Percentiles rank a stretch among this genome's conserved stretches.
Evolutionary conservation across 352 stramenopile species (phyloP).

Genomic region (Phytophthora pistaciae): DNA sequence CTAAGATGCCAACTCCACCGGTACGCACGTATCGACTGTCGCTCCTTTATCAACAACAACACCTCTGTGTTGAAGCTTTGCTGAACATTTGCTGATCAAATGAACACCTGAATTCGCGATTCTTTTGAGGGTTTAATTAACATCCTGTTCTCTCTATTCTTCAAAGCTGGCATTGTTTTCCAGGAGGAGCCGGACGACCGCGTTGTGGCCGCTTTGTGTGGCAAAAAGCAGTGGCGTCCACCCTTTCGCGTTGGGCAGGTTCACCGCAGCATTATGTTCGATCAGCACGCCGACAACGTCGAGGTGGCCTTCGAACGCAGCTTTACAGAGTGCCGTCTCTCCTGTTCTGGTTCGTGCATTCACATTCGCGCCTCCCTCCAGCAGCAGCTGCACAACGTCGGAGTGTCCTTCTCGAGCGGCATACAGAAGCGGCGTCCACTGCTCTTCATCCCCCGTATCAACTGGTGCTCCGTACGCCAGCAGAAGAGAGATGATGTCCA

Average conservation of each 20-base stretch:
- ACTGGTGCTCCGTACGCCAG: not conserved
- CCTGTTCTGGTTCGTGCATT: not conserved
- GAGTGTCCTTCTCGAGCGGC: slow-evolving; percentile 1
- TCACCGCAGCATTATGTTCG: not conserved
- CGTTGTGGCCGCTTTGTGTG: not conserved
- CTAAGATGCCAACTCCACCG: not conserved
- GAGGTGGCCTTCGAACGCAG: slow-evolving; percentile 6
- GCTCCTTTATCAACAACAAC: not conserved
- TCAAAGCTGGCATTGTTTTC: slow-evolving; percentile 9
- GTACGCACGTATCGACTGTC: not conserved
- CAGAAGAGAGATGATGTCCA: not conserved
- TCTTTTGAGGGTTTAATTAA: not conserved
- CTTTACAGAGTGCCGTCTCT: slow-evolving; percentile 1
- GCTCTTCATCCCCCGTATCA: not conserved
- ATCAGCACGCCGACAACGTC: not conserved
- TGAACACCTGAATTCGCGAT: not conserved
- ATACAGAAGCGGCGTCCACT: not conserved
- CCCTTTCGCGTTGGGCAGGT: slow-evolving; percentile 1
- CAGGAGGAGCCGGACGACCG: not conserved
- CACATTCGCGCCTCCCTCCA: not conserved
- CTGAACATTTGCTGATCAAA: slow-evolving; percentile 1
- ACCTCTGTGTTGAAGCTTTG: not conserved
- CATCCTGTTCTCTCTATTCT: slow-evolving; percentile 1
- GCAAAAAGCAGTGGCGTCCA: not conserved
- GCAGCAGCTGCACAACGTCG: not conserved